These are phyloP conservation scores for Stachybotrys elegans DNA, from an alignment of 2,329 filamentous ascomycete species.

Conservation along the genomic window DNA sequence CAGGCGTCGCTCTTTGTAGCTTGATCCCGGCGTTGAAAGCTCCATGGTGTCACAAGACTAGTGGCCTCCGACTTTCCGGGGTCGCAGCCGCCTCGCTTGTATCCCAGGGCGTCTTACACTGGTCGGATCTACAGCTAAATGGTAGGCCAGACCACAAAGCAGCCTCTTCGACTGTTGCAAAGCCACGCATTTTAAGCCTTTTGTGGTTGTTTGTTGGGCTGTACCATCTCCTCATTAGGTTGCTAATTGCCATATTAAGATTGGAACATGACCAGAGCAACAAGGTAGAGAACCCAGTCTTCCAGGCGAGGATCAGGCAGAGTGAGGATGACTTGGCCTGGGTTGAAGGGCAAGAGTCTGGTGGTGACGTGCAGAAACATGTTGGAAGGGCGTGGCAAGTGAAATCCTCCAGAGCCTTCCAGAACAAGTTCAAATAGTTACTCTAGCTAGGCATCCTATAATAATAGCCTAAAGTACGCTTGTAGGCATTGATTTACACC, in stretches of 20 bases:
- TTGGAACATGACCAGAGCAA: neutral
- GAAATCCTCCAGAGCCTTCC: neutral
- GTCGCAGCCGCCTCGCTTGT: neutral
- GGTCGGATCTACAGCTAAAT: neutral
- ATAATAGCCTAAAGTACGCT: too few species aligned
- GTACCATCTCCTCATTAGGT: neutral
- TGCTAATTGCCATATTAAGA: neutral
- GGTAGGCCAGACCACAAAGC: neutral
- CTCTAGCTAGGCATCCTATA: neutral
- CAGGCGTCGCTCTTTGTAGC: neutral
- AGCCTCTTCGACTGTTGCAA: neutral
- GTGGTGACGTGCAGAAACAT: neutral
- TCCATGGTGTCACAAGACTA: neutral
- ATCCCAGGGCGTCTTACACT: neutral
- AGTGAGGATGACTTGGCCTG: neutral
- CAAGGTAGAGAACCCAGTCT: neutral
- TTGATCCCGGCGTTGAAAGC: neutral
- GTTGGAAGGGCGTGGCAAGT: neutral
- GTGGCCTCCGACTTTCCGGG: neutral
- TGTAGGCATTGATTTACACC: too few species aligned
- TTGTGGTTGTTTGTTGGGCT: neutral
- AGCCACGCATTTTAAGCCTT: neutral
- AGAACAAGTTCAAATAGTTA: neutral
- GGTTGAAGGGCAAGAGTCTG: neutral
- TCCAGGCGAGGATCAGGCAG: neutral